Evolutionary conservation across 2,329 filamentous ascomycete species (phyloP).

Genomic region (Aspergillus floridensis): DNA sequence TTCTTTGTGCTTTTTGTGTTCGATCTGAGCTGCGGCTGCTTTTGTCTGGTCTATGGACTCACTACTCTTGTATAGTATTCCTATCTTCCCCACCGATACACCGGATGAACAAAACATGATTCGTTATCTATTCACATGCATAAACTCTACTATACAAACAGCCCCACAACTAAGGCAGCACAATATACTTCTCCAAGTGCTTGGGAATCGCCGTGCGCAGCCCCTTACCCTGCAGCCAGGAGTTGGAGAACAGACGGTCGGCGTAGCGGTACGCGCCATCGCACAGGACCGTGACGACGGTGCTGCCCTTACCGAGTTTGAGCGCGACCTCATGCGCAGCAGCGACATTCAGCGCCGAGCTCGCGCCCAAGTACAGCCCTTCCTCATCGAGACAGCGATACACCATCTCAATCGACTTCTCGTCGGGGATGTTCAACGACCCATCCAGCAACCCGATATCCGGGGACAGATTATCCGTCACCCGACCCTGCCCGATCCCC

Average conservation of each 20-base stretch:
- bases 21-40: background rate
- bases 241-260: conserved; percentile 85
- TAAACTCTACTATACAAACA: background rate
- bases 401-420: conserved; percentile 96
- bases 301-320: conserved; percentile 82
- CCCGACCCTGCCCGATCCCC: conserved; percentile 91
- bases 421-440: conserved; percentile 79
- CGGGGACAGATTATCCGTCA: conserved; percentile 89
- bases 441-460: conserved; percentile 84
- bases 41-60: conserved; percentile 7
- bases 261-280: conserved; percentile 98
- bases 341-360: conserved; percentile 90
- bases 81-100: background rate
- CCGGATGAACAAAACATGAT: background rate
- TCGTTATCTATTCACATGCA: background rate
- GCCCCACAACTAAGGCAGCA: conserved; percentile 57
- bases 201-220: conserved; percentile 77
- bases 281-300: conserved; percentile 88
- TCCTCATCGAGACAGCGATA: conserved; percentile 96
- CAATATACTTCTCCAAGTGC: conserved; percentile 89
- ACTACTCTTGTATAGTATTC: conserved; percentile 9
- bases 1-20: background rate
- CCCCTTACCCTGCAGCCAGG: conserved; percentile 86
- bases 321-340: conserved; percentile 92
- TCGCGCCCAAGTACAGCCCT: conserved; percentile 90